Percentiles rank a stretch among this genome's conserved stretches.
Conservation (phyloP, 176 grass and related monocot genomes). For the Carex scoparia region DNA sequence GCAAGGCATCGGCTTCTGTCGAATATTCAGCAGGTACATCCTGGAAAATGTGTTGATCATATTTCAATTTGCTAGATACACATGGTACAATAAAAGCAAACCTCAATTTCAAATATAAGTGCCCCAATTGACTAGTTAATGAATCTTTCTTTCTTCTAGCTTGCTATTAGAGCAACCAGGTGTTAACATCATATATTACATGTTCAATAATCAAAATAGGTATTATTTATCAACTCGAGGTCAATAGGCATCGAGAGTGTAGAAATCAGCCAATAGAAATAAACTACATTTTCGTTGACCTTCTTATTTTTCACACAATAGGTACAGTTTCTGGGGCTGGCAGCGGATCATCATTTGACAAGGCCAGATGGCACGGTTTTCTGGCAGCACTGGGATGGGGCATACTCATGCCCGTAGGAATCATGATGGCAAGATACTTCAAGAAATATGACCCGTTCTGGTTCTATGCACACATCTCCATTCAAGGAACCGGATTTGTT, state of each 20-base stretch:
- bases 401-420: constrained; percentile 51
- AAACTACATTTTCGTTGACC: neutral
- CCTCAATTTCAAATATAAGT: neutral
- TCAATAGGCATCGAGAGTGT: neutral
- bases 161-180: neutral
- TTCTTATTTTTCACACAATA: neutral
- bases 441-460: constrained; percentile 50
- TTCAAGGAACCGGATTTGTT: constrained; percentile 56
- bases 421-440: constrained; percentile 56
- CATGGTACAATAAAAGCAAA: neutral
- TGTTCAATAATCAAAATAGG: neutral
- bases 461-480: constrained; percentile 69
- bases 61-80: neutral
- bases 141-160: neutral
- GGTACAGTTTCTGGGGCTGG: constrained; percentile 21
- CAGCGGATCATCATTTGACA: neutral
- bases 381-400: constrained; percentile 52
- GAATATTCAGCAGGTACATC: constrained; percentile 39
- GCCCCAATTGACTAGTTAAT: neutral
- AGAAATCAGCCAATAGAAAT: neutral
- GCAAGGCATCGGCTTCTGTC: constrained; percentile 33
- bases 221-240: neutral
- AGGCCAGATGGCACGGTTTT: constrained; percentile 45
- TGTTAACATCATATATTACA: neutral
- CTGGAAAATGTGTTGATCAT: neutral